Conservation (phyloP, 2,329 filamentous ascomycete species). For the Grosmannia huntii region DNA sequence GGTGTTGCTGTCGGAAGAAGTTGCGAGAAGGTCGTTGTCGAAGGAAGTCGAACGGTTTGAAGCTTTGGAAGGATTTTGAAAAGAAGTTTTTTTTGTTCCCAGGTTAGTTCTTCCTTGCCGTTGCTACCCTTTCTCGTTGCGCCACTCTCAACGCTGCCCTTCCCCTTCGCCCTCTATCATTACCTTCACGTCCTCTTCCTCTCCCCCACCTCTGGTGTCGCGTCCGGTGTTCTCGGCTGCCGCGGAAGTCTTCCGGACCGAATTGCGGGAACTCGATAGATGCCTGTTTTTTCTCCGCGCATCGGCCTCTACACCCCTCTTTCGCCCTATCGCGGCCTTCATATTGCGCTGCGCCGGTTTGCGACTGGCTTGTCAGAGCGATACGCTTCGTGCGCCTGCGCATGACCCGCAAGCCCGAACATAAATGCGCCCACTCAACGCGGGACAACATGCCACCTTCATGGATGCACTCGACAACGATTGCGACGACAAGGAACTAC, state of each 20-base stretch:
- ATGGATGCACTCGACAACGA: neutral
- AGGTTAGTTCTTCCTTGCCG: neutral
- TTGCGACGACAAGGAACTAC: neutral
- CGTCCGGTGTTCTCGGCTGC: neutral
- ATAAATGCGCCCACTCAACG: neutral
- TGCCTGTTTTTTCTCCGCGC: neutral
- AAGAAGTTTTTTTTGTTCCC: neutral
- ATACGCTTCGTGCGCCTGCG: neutral
- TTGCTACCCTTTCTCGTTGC: neutral
- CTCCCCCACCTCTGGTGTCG: neutral
- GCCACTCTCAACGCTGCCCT: neutral
- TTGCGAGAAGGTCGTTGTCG: conserved; percentile 12
- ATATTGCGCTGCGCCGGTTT: neutral
- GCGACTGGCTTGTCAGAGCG: neutral
- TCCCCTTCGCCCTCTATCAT: neutral
- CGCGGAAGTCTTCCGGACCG: neutral
- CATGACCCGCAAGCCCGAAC: neutral
- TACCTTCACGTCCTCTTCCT: neutral
- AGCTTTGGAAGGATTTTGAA: conserved; percentile 1
- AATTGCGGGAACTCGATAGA: no score
- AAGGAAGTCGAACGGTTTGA: conserved; percentile 11
- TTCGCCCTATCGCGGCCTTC: neutral
- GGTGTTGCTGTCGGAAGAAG: conserved; percentile 15
- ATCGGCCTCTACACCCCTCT: neutral
- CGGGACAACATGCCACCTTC: neutral